Conservation (phyloP, 2,329 filamentous ascomycete species). For the Trichoderma aggressivum region DNA sequence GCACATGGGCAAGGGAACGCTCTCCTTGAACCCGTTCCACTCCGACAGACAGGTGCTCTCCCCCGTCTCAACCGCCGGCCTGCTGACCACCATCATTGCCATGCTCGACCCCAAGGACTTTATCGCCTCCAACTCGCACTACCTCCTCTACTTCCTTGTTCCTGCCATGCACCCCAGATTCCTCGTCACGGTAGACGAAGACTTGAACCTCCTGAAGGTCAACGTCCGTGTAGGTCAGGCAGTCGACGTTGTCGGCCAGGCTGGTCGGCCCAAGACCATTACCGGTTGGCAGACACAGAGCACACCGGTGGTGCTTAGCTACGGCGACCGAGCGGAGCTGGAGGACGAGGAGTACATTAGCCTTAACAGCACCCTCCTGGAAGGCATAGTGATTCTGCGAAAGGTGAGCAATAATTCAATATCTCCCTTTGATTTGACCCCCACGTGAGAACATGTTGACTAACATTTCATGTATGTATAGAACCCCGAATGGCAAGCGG, state of each 20-base stretch:
- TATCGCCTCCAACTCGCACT: constrained; percentile 67
- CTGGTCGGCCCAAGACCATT: constrained; percentile 96
- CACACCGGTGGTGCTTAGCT: constrained; percentile 92
- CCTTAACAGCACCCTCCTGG: constrained; percentile 75
- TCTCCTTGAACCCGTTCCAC: constrained; percentile 98
- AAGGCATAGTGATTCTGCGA: constrained; percentile 91
- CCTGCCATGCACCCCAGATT: constrained; percentile 97
- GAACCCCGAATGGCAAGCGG: constrained; percentile 42
- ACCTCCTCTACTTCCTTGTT: constrained; percentile 94
- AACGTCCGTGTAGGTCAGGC: constrained; percentile 97
- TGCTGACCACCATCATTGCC: constrained; percentile 85
- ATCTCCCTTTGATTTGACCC: neutral
- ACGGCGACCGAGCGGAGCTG: constrained; percentile 92
- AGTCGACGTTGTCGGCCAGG: constrained; percentile 96
- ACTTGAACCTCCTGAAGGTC: constrained; percentile 88
- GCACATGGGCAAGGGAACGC: constrained; percentile 98
- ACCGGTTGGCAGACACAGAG: constrained; percentile 99
- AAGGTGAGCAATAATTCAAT: constrained; percentile 63
- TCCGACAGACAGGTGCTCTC: constrained; percentile 96
- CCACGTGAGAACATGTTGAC: neutral
- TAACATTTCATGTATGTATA: constrained; percentile 18
- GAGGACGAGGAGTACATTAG: constrained; percentile 97
- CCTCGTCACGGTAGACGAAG: constrained; percentile 92
- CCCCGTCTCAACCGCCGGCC: constrained; percentile 80
- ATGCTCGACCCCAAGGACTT: constrained; percentile 95